Evolutionary conservation across 495 filamentous ascomycete genomes (phyloP).

Genomic region (Extremus antarcticus): DNA sequence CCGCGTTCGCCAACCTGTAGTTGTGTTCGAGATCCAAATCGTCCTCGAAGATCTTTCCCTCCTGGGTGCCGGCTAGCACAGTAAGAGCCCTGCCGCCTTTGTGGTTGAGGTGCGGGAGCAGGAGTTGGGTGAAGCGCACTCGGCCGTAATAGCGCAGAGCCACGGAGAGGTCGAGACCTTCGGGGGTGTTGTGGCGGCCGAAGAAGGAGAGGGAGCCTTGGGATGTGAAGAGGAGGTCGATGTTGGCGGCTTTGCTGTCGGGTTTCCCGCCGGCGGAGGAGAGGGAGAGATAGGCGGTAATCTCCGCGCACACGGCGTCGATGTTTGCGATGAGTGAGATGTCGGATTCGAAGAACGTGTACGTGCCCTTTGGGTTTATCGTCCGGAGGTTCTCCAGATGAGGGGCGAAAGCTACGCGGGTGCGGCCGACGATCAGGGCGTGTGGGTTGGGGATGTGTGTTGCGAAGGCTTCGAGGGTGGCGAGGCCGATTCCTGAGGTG

Average conservation of each 20-base stretch:
- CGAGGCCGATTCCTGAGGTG: conserved; percentile 34
- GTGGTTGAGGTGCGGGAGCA: conserved; percentile 27
- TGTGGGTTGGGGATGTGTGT: conserved; percentile 24
- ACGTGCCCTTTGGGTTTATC: conserved; percentile 14
- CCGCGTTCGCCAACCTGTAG: conserved; percentile 11
- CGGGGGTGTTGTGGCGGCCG: conserved; percentile 16
- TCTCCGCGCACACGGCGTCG: conserved; percentile 7
- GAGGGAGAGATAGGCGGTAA: conserved; percentile 6
- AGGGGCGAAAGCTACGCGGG: not conserved
- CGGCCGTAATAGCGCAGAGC: conserved; percentile 33
- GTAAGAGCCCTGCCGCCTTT: conserved; percentile 8
- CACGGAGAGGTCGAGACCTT: conserved; percentile 27
- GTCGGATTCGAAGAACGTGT: conserved; percentile 18
- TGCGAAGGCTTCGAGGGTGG: conserved; percentile 28
- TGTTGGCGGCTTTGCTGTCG: not conserved
- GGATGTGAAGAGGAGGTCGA: conserved; percentile 25
- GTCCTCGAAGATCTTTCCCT: conserved; percentile 19
- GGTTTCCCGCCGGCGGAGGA: too few relatives aligned
- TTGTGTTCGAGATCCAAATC: conserved; percentile 15
- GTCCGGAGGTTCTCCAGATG: conserved; percentile 1
- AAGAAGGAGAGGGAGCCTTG: conserved; percentile 22
- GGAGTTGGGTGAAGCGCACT: conserved; percentile 30
- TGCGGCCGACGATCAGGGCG: conserved; percentile 32
- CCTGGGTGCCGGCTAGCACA: conserved; percentile 19
- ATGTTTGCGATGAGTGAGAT: conserved; percentile 16